Evolutionary conservation across 2,329 filamentous ascomycete species (phyloP), one percentile per base, ranked within the genome.

Genomic region (Ophioceras dolichostomum): DNA sequence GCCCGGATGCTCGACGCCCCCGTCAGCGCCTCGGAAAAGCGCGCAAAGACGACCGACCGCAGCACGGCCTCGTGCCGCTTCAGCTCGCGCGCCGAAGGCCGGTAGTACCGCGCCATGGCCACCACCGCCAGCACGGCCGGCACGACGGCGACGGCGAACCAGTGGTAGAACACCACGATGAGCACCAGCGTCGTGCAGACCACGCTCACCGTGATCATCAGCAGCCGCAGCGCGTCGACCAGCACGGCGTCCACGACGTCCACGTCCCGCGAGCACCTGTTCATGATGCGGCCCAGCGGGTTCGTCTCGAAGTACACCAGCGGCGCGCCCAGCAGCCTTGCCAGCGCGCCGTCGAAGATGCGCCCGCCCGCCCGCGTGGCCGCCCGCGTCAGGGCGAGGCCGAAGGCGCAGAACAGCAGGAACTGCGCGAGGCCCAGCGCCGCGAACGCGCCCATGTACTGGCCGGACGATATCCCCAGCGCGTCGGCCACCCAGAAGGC

Each of bases 251-350:
- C 78, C 75, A 82, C 79, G n/a, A 74, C 74, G 47, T 80, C 73
- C 30, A 81, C 70, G 47, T 83, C 78, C 22, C 22, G 7, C 8
- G 22, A 7, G 22, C 22, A 96, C 12, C 91, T 83, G 56, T 96
- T 96, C 17, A 86, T 94, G 55, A 96, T 95, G 26, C 89, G 81
- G 16, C 89, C 91, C 1, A 95, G 70, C 0, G 89, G 91, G 1
- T 89, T 96, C 0, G 89, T 96, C 50, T 98, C 91, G 61, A 96
- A 96, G 63, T 96, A 96, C 4, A 83, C 82, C 86, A 80, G 79
- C 12, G 76, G 76, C 3, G 76, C 76, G 18, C 76, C 66, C 13
- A 80, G 61, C 1, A 91, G 84, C 12, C 83, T 72, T 7, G 69
- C 76, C 49, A 96, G 83, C 5, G 91, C 89, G 24, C 76, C 68